Evolutionary conservation across 2,329 filamentous ascomycete species (phyloP).

Genomic region (Aspergillus transmontanensis): DNA sequence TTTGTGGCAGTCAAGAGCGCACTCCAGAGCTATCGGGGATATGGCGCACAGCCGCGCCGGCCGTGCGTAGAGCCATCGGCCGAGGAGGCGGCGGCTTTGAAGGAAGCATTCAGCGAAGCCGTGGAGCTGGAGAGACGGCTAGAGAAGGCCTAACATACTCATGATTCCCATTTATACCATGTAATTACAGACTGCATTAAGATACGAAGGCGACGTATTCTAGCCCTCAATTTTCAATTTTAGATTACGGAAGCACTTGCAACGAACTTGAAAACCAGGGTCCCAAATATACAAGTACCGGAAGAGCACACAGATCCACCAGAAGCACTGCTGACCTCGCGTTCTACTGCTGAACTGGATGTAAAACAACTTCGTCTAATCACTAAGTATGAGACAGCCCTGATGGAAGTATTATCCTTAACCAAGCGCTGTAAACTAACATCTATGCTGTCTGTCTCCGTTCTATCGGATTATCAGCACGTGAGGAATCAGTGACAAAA

Average conservation of each 20-base stretch:
- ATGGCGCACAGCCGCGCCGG: slow-evolving; percentile 73
- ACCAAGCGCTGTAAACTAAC: not conserved
- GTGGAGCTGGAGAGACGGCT: slow-evolving; percentile 41
- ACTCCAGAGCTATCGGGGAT: slow-evolving; percentile 78
- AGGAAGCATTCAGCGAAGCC: slow-evolving; percentile 41
- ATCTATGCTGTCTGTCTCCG: not conserved
- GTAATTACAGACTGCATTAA: not conserved
- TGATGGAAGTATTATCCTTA: not conserved
- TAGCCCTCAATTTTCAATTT: not conserved
- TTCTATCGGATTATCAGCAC: not conserved
- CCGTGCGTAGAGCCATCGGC: slow-evolving; percentile 58
- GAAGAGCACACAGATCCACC: too few relatives aligned
- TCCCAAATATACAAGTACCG: too few relatives aligned
- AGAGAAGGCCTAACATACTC: slow-evolving; percentile 21
- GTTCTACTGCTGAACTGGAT: too few relatives aligned
- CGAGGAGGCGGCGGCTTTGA: slow-evolving; percentile 34
- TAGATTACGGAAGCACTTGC: not conserved
- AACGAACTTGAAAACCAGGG: too few relatives aligned
- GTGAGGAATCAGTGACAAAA: not conserved
- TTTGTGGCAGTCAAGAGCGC: slow-evolving; percentile 86
- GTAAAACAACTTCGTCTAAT: too few relatives aligned
- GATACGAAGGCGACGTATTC: not conserved
- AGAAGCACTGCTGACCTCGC: too few relatives aligned
- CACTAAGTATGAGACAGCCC: not conserved
- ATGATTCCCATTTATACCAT: not conserved